Evolutionary conservation across 495 filamentous ascomycete genomes (phyloP).

Genomic region (Hypoxylon fragiforme): DNA sequence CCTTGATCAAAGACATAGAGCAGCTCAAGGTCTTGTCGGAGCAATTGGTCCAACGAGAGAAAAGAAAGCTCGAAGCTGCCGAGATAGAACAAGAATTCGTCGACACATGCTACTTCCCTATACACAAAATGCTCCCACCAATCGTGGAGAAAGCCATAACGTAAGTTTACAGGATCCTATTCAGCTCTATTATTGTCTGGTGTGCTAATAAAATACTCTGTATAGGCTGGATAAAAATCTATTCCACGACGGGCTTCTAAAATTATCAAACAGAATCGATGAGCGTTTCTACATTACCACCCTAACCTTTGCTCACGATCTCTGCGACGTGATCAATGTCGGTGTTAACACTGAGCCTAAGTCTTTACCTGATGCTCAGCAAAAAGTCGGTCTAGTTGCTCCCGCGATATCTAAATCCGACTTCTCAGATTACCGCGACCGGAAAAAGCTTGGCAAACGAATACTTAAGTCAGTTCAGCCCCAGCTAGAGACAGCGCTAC

Average conservation of each 20-base stretch:
- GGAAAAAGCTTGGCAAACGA: conserved; percentile 73
- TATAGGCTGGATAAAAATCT: conserved; percentile 74
- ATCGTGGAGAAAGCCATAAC: conserved; percentile 74
- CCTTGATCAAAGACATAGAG: conserved; percentile 73
- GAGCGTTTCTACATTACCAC: conserved; percentile 75
- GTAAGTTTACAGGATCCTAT: conserved; percentile 53
- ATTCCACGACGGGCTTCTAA: conserved; percentile 66
- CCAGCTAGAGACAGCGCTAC: conserved; percentile 72
- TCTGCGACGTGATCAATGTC: conserved; percentile 68
- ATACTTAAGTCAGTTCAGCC: conserved; percentile 81
- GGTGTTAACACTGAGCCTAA: conserved; percentile 59
- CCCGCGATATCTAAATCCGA: conserved; percentile 39
- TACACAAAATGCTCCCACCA: conserved; percentile 73
- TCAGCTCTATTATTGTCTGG: background rate
- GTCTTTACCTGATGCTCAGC: conserved; percentile 25
- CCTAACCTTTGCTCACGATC: conserved; percentile 70
- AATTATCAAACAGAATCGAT: conserved; percentile 66
- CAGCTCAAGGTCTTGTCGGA: conserved; percentile 69
- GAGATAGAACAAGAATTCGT: conserved; percentile 75
- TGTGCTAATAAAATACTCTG: conserved; percentile 33
- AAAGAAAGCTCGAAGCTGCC: conserved; percentile 71
- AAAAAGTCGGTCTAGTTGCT: conserved; percentile 31
- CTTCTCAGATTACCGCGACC: conserved; percentile 44
- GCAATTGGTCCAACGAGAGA: conserved; percentile 71
- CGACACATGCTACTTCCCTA: conserved; percentile 88